phyloP scores from a whole-genome alignment of 2,329 filamentous ascomycete genomes.

The Geosmithia putterillii region DNA sequence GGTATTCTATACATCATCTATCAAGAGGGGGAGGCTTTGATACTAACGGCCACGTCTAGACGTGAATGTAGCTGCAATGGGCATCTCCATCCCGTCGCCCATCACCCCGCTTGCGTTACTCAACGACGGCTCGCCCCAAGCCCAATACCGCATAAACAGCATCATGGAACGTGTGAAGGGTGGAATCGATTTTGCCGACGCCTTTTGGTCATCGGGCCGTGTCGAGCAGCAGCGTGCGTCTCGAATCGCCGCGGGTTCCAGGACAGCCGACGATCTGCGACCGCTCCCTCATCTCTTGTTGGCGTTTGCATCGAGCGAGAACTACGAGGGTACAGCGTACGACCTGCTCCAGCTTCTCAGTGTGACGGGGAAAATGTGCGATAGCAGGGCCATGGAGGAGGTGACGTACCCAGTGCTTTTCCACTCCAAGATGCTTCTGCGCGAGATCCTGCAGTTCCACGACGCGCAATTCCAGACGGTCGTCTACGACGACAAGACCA shows the following conservation, averaged over 20 bases:
- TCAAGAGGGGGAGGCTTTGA: no score
- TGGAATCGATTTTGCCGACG: slow-evolving; percentile 40
- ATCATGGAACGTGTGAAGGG: slow-evolving; percentile 26
- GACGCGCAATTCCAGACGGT: slow-evolving; percentile 33
- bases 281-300: slow-evolving; percentile 35
- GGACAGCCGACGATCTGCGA: slow-evolving; percentile 8
- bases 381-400: slow-evolving; percentile 34
- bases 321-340: slow-evolving; percentile 33
- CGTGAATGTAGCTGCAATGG: no score
- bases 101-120: slow-evolving; percentile 32
- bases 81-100: slow-evolving; percentile 37
- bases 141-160: slow-evolving; percentile 27
- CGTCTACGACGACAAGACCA: slow-evolving; percentile 11
- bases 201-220: slow-evolving; percentile 46
- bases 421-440: slow-evolving; percentile 40
- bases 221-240: slow-evolving; percentile 13
- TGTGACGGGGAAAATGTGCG: slow-evolving; percentile 35
- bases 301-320: slow-evolving; percentile 39
- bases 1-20: no score
- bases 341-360: slow-evolving; percentile 40
- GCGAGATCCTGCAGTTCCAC: slow-evolving; percentile 42
- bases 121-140: slow-evolving; percentile 37
- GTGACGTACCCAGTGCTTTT: slow-evolving; percentile 36
- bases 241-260: neutral
- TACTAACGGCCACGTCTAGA: no score